These are phyloP conservation scores for Microcera coccophila DNA, from an alignment of 2,329 filamentous ascomycete species.

Conservation along the genomic window DNA sequence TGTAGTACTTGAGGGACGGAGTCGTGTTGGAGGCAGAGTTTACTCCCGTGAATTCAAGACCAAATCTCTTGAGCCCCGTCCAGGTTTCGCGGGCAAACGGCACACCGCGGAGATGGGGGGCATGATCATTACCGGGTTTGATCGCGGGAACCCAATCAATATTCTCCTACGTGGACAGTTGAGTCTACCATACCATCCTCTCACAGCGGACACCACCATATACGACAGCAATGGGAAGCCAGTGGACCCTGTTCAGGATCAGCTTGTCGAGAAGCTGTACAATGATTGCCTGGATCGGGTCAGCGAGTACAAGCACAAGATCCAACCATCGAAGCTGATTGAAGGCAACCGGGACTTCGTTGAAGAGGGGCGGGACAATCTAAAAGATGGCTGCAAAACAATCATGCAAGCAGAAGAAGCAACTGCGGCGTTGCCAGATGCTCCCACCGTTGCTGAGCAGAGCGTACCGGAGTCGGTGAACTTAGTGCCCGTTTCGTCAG, in stretches of 20 bases:
- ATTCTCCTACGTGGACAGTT: constrained; percentile 87
- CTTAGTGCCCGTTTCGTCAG: constrained; percentile 60
- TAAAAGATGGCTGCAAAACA: constrained; percentile 64
- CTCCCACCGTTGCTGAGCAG: constrained; percentile 50
- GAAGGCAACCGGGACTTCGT: constrained; percentile 81
- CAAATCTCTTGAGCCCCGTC: constrained; percentile 51
- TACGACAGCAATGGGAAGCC: constrained; percentile 79
- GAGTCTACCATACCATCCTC: constrained; percentile 76
- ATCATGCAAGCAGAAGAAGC: constrained; percentile 70
- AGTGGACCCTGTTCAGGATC: constrained; percentile 74
- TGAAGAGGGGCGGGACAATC: constrained; percentile 75
- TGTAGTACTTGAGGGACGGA: constrained; percentile 79
- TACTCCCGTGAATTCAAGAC: constrained; percentile 72
- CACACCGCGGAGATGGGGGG: constrained; percentile 95
- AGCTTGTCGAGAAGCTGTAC: constrained; percentile 84
- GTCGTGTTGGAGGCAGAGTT: constrained; percentile 83
- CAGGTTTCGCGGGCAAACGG: constrained; percentile 52
- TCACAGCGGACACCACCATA: constrained; percentile 77
- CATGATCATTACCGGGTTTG: constrained; percentile 97
- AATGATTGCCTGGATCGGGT: constrained; percentile 92
- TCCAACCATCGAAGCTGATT: constrained; percentile 64
- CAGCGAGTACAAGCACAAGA: constrained; percentile 82
- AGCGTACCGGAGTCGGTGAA: constrained; percentile 51
- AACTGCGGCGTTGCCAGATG: constrained; percentile 56
- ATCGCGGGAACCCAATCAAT: constrained; percentile 90